Percentiles rank a stretch among this genome's conserved stretches.
Evolutionary conservation across 2,329 filamentous ascomycete genomes (phyloP).

Genomic region (Sporothrix curviconia): DNA sequence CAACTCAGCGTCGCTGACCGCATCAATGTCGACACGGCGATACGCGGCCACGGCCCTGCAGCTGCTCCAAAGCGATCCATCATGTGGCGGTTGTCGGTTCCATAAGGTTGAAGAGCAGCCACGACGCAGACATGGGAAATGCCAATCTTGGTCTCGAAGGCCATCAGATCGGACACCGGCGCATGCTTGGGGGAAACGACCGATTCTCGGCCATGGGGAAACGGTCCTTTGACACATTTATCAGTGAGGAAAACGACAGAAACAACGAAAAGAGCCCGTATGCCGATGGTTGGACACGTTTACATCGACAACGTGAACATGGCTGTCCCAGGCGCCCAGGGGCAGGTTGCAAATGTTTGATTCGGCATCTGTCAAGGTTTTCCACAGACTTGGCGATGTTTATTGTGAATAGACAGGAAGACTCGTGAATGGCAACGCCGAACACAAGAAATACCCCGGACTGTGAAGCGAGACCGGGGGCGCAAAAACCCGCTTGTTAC

Average conservation of each 20-base stretch:
- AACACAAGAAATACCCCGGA: too few relatives aligned
- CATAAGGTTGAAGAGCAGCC: conserved; percentile 6
- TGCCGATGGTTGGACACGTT: background rate
- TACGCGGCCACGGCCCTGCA: background rate
- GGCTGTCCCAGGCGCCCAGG: conserved; percentile 3
- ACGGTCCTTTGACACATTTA: background rate
- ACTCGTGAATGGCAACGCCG: too few relatives aligned
- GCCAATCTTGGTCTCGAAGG: conserved; percentile 7
- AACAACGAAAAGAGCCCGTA: background rate
- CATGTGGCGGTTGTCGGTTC: conserved; percentile 4
- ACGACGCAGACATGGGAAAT: conserved; percentile 5
- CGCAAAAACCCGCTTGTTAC: too few relatives aligned
- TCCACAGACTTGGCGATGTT: too few relatives aligned
- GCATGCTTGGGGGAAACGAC: conserved; percentile 6
- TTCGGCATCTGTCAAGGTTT: too few relatives aligned
- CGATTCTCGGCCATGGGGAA: conserved; percentile 1
- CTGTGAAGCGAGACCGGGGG: too few relatives aligned
- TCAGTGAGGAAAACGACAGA: background rate
- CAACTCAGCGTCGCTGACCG: conserved; percentile 4
- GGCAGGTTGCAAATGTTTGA: conserved; percentile 9
- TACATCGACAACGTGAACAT: conserved; percentile 10
- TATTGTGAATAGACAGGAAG: too few relatives aligned
- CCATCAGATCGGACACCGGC: conserved; percentile 2
- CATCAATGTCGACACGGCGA: conserved; percentile 3
- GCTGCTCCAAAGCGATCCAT: conserved; percentile 1